A percentile compares a stretch with the other conserved stretches of the same genome.
phyloP scores from a whole-genome alignment of 2,329 filamentous ascomycete species.

The Fusarium fracticaudum region DNA sequence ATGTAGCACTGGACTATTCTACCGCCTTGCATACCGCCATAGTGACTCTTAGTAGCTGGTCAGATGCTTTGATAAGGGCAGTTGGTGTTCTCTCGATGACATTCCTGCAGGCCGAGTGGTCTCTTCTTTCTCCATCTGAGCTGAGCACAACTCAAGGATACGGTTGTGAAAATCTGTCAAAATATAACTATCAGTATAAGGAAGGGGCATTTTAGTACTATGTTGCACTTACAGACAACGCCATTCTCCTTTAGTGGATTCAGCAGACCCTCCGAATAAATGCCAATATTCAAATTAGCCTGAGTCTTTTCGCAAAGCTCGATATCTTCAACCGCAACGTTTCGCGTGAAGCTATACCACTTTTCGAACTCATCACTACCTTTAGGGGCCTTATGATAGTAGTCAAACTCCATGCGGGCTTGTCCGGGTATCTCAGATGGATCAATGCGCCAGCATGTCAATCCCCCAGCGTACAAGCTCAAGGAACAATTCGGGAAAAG shows the following conservation, averaged over 20 bases:
- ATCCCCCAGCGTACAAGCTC: not conserved
- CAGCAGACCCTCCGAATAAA: not conserved
- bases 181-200: not conserved
- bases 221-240: not conserved
- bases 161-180: not conserved
- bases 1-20: accelerated
- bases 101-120: accelerated
- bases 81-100: accelerated
- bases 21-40: accelerated
- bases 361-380: not conserved
- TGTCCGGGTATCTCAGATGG: not conserved
- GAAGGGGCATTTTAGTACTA: not conserved
- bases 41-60: accelerated
- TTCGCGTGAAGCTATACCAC: not conserved
- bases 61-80: accelerated
- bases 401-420: not conserved
- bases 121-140: not conserved
- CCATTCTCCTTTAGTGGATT: not conserved
- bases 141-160: not conserved
- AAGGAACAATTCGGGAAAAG: not conserved
- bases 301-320: not conserved
- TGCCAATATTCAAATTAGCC: accelerated
- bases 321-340: not conserved
- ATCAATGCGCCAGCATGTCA: not conserved
- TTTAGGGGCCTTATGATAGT: not conserved